Conservation (phyloP, 2,329 filamentous ascomycete genomes). For the Dothistroma pini region DNA sequence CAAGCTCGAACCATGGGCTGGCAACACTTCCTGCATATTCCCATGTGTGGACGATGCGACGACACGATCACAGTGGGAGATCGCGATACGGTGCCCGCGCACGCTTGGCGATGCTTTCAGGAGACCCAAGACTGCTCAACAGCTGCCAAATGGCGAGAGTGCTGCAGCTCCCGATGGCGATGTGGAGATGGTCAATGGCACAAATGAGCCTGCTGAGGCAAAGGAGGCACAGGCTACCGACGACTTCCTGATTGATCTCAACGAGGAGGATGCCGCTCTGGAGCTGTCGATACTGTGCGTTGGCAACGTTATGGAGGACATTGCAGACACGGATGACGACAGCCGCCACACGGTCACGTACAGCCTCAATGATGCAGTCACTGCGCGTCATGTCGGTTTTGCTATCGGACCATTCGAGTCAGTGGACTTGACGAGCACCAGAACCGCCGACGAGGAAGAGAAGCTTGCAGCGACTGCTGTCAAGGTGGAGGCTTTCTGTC, state of each 20-base stretch:
- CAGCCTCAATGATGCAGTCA: constrained; percentile 67
- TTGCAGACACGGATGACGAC: constrained; percentile 69
- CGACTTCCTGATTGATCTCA: constrained; percentile 44
- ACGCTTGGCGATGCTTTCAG: constrained; percentile 73
- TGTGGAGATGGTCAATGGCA: constrained; percentile 41
- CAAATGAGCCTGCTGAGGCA: constrained; percentile 14
- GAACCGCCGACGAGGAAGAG: constrained; percentile 87
- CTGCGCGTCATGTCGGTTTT: constrained; percentile 88
- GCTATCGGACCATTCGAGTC: constrained; percentile 93
- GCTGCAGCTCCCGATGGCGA: constrained; percentile 22
- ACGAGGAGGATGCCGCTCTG: constrained; percentile 77
- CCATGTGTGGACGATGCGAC: constrained; percentile 87
- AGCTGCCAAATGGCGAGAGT: constrained; percentile 39
- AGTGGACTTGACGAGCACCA: constrained; percentile 76
- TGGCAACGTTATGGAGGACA: constrained; percentile 79
- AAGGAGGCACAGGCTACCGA: constrained; percentile 30
- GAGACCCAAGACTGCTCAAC: constrained; percentile 33
- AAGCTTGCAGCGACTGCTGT: constrained; percentile 84
- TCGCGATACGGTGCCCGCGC: constrained; percentile 80
- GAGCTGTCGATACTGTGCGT: constrained; percentile 91
- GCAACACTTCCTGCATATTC: constrained; percentile 80
- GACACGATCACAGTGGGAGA: constrained; percentile 78
- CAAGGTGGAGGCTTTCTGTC: constrained; percentile 85
- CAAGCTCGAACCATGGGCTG: constrained; percentile 71
- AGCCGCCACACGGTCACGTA: constrained; percentile 88